A percentile compares a stretch with the other conserved stretches of the same genome.
phyloP scores from a whole-genome alignment of 202 grass and related monocot species.

The Panicum hallii region DNA sequence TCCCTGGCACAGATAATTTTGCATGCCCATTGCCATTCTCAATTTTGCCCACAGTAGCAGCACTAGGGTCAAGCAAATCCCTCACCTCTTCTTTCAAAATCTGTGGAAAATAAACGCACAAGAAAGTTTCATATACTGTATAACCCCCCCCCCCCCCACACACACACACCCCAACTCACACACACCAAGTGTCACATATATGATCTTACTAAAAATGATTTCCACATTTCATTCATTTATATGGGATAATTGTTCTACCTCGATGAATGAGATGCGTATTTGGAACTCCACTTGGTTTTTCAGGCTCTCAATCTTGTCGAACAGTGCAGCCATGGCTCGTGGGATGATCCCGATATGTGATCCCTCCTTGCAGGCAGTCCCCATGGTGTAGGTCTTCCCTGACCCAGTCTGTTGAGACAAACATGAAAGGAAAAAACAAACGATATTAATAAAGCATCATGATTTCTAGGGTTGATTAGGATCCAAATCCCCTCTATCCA shows the following conservation, averaged over 20 bases:
- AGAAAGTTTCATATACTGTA: not conserved
- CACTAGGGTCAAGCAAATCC: constrained; percentile 77
- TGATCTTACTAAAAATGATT: not conserved
- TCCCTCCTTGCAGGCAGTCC: constrained; percentile 84
- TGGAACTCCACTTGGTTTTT: constrained; percentile 95
- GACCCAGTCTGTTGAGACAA: constrained; percentile 71
- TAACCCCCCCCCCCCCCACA: too few relatives aligned
- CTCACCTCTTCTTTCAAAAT: constrained; percentile 99
- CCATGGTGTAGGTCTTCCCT: constrained; percentile 99
- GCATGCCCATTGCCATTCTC: constrained; percentile 76
- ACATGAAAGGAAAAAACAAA: not conserved
- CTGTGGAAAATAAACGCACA: constrained; percentile 41
- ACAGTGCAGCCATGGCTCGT: constrained; percentile 81
- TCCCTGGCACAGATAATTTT: constrained; percentile 78
- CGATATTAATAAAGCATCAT: constrained; percentile 19
- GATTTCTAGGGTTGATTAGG: not conserved
- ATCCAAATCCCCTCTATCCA: constrained; percentile 24
- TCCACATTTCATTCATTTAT: not conserved
- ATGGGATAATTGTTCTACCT: constrained; percentile 57
- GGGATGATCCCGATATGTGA: constrained; percentile 77
- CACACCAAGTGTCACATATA: not conserved
- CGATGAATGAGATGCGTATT: constrained; percentile 89
- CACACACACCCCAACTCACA: too few relatives aligned
- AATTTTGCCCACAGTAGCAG: constrained; percentile 54
- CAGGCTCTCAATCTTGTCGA: constrained; percentile 77